Conservation (phyloP, 495 filamentous ascomycete species). For the Poronia punctata region DNA sequence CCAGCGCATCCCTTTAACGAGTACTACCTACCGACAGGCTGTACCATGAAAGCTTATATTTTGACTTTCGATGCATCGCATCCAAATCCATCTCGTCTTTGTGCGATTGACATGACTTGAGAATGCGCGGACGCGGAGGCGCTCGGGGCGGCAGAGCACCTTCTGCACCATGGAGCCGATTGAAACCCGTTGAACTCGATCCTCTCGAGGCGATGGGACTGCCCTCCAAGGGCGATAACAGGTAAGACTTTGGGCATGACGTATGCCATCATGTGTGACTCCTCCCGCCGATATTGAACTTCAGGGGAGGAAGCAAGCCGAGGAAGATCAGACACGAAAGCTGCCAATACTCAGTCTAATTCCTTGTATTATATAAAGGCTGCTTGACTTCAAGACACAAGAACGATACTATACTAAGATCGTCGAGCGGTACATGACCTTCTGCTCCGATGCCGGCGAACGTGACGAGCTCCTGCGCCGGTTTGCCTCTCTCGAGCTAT, state of each 20-base stretch:
- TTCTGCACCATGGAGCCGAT: conserved; percentile 56
- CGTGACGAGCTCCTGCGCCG: conserved; percentile 63
- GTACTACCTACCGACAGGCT: not conserved
- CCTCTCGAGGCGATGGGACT: conserved; percentile 71
- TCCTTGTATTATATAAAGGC: too few species aligned
- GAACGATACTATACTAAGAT: conserved; percentile 82
- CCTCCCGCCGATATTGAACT: too few species aligned
- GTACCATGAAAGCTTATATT: too few species aligned
- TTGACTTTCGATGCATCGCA: too few species aligned
- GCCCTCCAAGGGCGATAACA: conserved; percentile 81
- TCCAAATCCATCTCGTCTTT: too few species aligned
- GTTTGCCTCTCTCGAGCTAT: conserved; percentile 58
- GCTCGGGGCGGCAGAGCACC: conserved; percentile 38
- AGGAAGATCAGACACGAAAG: too few species aligned
- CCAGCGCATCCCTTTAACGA: too few species aligned
- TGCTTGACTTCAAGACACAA: conserved; percentile 68
- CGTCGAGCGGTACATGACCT: conserved; percentile 75
- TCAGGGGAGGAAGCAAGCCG: too few species aligned
- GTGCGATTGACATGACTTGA: conserved; percentile 25
- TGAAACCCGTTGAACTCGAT: conserved; percentile 65
- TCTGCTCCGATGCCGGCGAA: conserved; percentile 63
- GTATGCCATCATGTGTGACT: not conserved
- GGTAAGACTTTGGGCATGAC: conserved; percentile 36
- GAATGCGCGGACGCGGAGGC: conserved; percentile 29
- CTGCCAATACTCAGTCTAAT: too few species aligned